Base-by-base conservation (phyloP, 495 filamentous ascomycete species). In the Podospora comata region DNA sequence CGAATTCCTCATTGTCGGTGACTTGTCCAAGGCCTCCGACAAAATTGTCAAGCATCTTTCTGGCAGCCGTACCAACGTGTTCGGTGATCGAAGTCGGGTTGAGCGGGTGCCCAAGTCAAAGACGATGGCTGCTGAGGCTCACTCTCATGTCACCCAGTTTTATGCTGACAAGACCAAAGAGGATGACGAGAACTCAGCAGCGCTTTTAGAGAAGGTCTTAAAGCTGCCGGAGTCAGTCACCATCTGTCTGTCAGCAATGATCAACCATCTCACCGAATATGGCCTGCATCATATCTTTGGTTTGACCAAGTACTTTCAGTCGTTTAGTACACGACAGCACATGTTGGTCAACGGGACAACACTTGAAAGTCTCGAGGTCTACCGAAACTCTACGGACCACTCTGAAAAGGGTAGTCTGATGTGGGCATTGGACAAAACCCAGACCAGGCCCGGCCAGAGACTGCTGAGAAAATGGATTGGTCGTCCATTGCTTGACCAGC, bases 281-380 rank as follows among this genome's bases (percentile, higher is more conserved):
- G 94, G 93, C 1, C 83, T 99, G 55, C 90, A 99, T 74, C 94
- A 99, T 80, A 92, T 99, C 48, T 97, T 99, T 71, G 91, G 97
- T 74, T 78, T 99, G 39, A 98, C 95, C 7, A 97, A 97, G 70
- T 97, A 98, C 75, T 99, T 99, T 78, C 91, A 98, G 74, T 91
- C 94, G 0, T 99, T 99, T 78, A 96, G 91, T 73, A 91, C 94
- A 2, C 84, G 95, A 30, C 93, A 94, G 16, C 93, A 97, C 72
- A 98, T 99, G 95, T 83, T 98, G 3, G 83, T 99, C 68, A 97
- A 97, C 73, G 95, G 94, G 19, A 99, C 97, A 66, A 99, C 93
- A 0, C 75, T 99, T 48, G 92, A 93, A 16, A 97, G 92, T 73
- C 83, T 99, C 16, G 95, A 99, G 76, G 91, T 99, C 2, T 99